Evolutionary conservation across 1,139 yeast genomes (phyloP).

Genomic region (Debaryomycetaceae sp.): DNA sequence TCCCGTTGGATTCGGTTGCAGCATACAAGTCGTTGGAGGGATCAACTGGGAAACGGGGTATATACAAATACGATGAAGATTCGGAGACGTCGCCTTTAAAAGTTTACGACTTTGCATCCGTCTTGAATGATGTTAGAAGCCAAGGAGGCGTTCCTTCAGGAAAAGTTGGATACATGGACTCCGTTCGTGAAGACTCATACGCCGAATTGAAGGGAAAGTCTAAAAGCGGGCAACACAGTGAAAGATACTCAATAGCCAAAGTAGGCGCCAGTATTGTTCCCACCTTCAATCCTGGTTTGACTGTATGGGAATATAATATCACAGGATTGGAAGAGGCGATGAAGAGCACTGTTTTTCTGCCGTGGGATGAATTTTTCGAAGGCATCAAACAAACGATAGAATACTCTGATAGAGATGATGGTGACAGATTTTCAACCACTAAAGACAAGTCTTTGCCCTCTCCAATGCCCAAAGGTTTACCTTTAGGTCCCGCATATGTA

Average conservation of each 20-base stretch:
- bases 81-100: constrained; percentile 2
- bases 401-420: constrained; percentile 16
- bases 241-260: constrained; percentile 67
- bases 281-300: constrained; percentile 75
- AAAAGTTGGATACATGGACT: constrained; percentile 60
- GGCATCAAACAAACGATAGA: constrained; percentile 37
- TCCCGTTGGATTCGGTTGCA: constrained; percentile 67
- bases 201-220: constrained; percentile 41
- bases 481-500: constrained; percentile 72
- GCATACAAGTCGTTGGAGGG: constrained; percentile 50
- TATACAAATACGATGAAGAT: constrained; percentile 9
- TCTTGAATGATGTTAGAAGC: constrained; percentile 18
- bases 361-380: constrained; percentile 57
- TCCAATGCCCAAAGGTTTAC: constrained; percentile 49
- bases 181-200: constrained; percentile 50
- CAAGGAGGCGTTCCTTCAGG: constrained; percentile 63
- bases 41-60: constrained; percentile 6
- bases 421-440: constrained; percentile 7
- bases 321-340: constrained; percentile 41
- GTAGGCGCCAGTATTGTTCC: constrained; percentile 79
- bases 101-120: not conserved
- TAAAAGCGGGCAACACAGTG: constrained; percentile 45
- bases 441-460: constrained; percentile 68
- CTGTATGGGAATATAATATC: constrained; percentile 84
- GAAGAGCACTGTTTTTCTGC: constrained; percentile 17